Evolutionary conservation across 495 filamentous ascomycete species (phyloP), one percentile per base, ranked within the genome.

Genomic region (Trichoderma gamsii): DNA sequence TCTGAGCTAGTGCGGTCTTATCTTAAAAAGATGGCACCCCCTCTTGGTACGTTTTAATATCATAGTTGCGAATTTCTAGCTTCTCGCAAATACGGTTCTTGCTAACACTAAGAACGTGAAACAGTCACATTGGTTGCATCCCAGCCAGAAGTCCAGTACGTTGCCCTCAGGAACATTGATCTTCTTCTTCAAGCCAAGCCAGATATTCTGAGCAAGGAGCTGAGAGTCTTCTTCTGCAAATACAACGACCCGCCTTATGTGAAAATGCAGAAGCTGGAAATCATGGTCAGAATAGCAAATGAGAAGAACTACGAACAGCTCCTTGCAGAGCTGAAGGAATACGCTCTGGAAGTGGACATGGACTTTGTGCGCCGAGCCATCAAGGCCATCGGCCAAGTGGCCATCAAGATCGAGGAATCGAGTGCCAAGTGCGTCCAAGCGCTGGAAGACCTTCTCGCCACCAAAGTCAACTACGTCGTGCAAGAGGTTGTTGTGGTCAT

Each of bases 151-250:
- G 95, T 99, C 41, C 95, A 99, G 79, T 99, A 98, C 77, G 96
- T 99, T 61, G 95, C 95, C 25, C 79, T 99, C 66, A 82, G 95
- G 65, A 99, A 99, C 74, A 98, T 98, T 73, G 95, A 98, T 70
- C 87, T 99, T 61, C 82, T 99, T 6, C 83, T 99, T 43, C 95
- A 99, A 77, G 93, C 96, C 71, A 92, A 97, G 72, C 93, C 95
- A 2, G 93, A 96, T 74, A 97, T 99, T 64, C 82, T 99, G 2
- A 95, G 91, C 80, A 98, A 98, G 76, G 95, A 99, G 78, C 88
- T 99, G 65, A 88, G 95, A 63, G 95, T 99, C 2, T 99, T 99
- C 81, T 99, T 98, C 81, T 99, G 95, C 88, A 99, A 99, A 81
- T 99, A 99, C 81, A 97, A 99, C 76, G 95, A 99, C 74, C 95